Evolutionary conservation across 352 stramenopile genomes (phyloP), one percentile per base, ranked within the genome.

Genomic region (Phytophthora uliginosa): DNA sequence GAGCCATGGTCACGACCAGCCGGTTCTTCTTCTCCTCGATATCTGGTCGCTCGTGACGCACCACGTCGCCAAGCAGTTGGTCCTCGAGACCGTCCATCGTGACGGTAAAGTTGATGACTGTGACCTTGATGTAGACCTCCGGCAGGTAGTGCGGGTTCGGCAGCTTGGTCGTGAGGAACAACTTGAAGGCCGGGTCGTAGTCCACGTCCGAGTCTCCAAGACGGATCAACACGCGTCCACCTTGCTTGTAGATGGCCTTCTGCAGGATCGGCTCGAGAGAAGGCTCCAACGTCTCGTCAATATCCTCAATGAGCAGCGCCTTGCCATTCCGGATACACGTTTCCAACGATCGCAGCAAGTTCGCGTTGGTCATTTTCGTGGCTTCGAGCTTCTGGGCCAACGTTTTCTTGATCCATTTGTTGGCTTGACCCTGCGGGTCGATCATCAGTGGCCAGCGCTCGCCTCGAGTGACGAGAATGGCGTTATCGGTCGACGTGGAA

Each of bases 91-190:
- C 95, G 20, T 97, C 89, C 88, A 98, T 98, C 17, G 95, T 99
- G 52, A 99, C 94, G 1, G 95, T 99, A 71, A 99, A 99, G 77
- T 99, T 99, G 77, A 99, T 98, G 12, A 99, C 85, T 3, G 95
- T 99, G 47, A 99, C 95, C 74, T 99, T 98, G 74, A 99, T 99
- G 83, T 97, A 99, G 6, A 98, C 90, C 34, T 99, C 95, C 0
- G 95, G 95, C 8, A 98, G 74, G 66, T 99, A 98, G 76, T 98
- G 95, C 8, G 95, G 95, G 63, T 98, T 98, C 7, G 95, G 86
- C 20, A 98, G 78, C 70, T 98, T 98, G 0, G 95, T 98, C 0
- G 95, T 98, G 45, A 99, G 79, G 63, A 95, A 98, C 15, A 99
- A 74, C 66, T 95, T 94, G 76, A 99, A 99, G 0, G 83, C 82